A percentile compares a stretch with the other conserved stretches of the same genome.
Evolutionary conservation across 306 rosid species (phyloP).

Genomic region (Prinsepia uniflora): DNA sequence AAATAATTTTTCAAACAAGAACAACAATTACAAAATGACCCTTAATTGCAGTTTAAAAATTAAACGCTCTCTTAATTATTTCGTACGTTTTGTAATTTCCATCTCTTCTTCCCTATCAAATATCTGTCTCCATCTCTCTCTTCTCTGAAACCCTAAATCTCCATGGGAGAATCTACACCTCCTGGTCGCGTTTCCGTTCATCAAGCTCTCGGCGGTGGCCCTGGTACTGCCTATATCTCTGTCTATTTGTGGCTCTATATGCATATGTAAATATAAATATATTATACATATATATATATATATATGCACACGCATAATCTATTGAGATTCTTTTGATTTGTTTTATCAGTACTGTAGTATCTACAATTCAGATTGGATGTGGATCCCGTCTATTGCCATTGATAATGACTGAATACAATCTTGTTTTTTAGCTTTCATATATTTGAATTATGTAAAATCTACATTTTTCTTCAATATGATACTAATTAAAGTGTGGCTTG

Average conservation of each 20-base stretch:
- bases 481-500: not conserved
- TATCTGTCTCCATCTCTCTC: constrained; percentile 13
- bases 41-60: too few relatives aligned
- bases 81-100: not conserved
- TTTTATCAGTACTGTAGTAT: not conserved
- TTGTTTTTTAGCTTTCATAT: not conserved
- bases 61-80: not conserved
- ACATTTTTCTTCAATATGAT: not conserved
- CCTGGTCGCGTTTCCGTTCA: constrained; percentile 59
- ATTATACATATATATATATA: not conserved
- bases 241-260: not conserved
- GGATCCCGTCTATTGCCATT: not conserved
- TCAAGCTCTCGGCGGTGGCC: constrained; percentile 72
- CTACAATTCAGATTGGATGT: constrained; percentile 9
- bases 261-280: not conserved
- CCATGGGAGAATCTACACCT: constrained; percentile 67
- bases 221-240: constrained; percentile 46
- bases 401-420: not conserved
- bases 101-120: constrained; percentile 18
- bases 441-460: not conserved
- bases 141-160: constrained; percentile 42
- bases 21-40: too few relatives aligned
- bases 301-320: not conserved
- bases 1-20: too few relatives aligned
- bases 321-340: not conserved